Conservation (phyloP, 2,329 filamentous ascomycete genomes). For the Ophiostoma sp. region DNA sequence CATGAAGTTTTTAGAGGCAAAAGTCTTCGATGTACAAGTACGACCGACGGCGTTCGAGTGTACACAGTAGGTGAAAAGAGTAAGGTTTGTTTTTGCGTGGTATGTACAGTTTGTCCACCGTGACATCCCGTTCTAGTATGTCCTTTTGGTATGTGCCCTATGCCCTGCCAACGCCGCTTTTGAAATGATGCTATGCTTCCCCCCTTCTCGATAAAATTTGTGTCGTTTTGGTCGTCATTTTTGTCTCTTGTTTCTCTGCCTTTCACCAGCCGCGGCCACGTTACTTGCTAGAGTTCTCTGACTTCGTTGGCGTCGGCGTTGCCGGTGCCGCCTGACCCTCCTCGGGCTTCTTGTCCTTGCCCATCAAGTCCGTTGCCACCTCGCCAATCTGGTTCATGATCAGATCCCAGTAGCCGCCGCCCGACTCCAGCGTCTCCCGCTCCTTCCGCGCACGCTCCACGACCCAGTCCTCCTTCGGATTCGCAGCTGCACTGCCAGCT, state of each 20-base stretch:
- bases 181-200: neutral
- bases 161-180: neutral
- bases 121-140: neutral
- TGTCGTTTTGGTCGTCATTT: neutral
- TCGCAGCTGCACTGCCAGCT: neutral
- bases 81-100: neutral
- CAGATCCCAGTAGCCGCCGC: conserved; percentile 56
- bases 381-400: conserved; percentile 60
- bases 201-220: too few relatives aligned
- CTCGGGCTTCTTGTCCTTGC: conserved; percentile 32
- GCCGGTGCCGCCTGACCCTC: conserved; percentile 18
- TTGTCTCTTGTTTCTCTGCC: neutral
- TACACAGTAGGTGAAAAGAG: neutral
- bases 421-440: conserved; percentile 54
- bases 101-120: neutral
- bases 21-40: neutral
- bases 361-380: conserved; percentile 38
- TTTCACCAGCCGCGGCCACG: neutral
- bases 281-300: conserved; percentile 14
- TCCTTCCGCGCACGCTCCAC: conserved; percentile 43
- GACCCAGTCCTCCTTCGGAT: conserved; percentile 47
- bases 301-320: neutral
- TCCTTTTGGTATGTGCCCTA: neutral
- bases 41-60: too few relatives aligned
- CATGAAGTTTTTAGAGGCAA: neutral